A percentile compares a stretch with the other conserved stretches of the same genome.
Evolutionary conservation across 129 eudicot species (phyloP).

Genomic region (Mikania micrantha): DNA sequence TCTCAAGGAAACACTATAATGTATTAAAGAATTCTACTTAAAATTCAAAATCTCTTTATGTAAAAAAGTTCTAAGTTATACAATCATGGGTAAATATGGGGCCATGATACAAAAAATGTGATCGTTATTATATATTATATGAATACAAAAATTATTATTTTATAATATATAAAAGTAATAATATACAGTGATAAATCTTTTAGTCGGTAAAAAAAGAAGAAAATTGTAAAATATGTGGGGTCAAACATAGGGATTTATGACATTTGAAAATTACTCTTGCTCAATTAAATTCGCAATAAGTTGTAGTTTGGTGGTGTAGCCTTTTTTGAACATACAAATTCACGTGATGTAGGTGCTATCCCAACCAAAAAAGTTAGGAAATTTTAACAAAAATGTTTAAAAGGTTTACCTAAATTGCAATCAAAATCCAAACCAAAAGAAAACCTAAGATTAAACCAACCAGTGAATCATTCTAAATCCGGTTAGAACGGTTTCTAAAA

Average conservation of each 20-base stretch:
- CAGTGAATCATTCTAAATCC: background rate
- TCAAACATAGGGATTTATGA: conserved; percentile 13
- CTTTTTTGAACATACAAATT: conserved; percentile 18
- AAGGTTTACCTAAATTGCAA: conserved; percentile 12
- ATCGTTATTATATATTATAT: background rate
- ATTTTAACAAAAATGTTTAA: conserved; percentile 10
- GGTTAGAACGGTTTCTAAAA: background rate
- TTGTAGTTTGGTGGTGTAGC: conserved; percentile 32
- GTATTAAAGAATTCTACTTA: background rate
- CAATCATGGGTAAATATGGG: background rate
- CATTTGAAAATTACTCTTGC: conserved; percentile 27
- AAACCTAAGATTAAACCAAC: background rate
- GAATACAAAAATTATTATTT: background rate
- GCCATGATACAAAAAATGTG: background rate
- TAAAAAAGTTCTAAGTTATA: no score
- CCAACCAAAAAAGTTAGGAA: conserved; percentile 15
- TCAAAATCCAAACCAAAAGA: background rate
- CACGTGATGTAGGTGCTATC: conserved; percentile 27
- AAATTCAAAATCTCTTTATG: no score
- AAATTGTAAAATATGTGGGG: conserved; percentile 15
- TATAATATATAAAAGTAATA: background rate
- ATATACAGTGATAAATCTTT: background rate
- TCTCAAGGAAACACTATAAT: background rate
- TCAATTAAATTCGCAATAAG: conserved; percentile 26
- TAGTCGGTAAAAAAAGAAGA: background rate